These are phyloP conservation scores for Silene coronaria DNA, from an alignment of 179 eudicot genomes.

Conservation along the genomic window DNA sequence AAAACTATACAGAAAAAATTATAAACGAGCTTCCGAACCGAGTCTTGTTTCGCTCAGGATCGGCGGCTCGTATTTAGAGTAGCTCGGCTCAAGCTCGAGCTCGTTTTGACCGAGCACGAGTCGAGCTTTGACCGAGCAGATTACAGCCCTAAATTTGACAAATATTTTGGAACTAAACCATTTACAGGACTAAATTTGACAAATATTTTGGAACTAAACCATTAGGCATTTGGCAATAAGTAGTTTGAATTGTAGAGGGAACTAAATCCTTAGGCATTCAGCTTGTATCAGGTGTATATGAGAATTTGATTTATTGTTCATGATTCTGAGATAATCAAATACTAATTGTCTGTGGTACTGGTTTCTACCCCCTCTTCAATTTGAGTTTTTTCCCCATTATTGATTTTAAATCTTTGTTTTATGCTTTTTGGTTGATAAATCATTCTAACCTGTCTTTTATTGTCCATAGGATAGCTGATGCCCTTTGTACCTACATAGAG, in stretches of 20 bases:
- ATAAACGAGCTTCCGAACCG: no score
- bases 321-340: not conserved
- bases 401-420: not conserved
- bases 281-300: not conserved
- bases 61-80: no score
- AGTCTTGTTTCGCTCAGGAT: no score
- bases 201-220: not conserved
- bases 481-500: conserved; percentile 73
- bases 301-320: no score
- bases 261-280: not conserved
- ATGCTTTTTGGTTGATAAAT: not conserved
- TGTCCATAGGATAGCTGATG: conserved; percentile 71
- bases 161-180: no score
- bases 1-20: no score
- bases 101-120: no score
- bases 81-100: no score
- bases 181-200: no score
- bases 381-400: not conserved
- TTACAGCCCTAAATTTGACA: no score
- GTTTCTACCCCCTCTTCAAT: not conserved
- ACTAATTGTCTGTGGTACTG: not conserved
- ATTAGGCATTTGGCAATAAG: not conserved
- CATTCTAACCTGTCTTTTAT: not conserved
- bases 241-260: not conserved
- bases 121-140: no score